Evolutionary conservation across 306 rosid species (phyloP), one percentile per base, ranked within the genome.

Genomic region (Trifolium fragiferum): DNA sequence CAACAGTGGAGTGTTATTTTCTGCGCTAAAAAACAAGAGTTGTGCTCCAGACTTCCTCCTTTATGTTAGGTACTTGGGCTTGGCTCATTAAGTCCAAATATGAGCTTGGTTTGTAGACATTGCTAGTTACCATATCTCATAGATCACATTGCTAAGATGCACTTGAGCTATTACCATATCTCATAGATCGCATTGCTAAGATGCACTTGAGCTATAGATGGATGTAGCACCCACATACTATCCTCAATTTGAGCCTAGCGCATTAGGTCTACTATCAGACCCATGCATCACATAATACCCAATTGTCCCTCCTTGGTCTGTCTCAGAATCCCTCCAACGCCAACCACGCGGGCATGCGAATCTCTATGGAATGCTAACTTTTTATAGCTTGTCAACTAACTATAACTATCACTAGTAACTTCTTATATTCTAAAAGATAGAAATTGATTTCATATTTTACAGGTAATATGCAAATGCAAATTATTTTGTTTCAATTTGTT

Each of bases 401-500:
- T 58, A 27, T 27, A 27, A 59, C 37, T 27, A 23, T 59, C 40
- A 27, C 19, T 27, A 59, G 11, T 59, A 59, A 25, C 66, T 60
- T 60, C 66, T 60, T 32, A 60, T 60, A 32, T 30, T n/a, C n/a
- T n/a, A n/a, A n/a, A n/a, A n/a, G n/a, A n/a, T n/a, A n/a, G n/a
- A n/a, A n/a, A n/a, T n/a, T n/a, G n/a, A n/a, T n/a, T n/a, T n/a
- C n/a, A n/a, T n/a, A n/a, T n/a, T n/a, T n/a, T n/a, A n/a, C n/a
- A n/a, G 66, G 70, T 61, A 25, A 64, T 27, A 41, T 33, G 43
- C 57, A 25, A 69, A 63, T 19, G 63, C 63, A 37, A 59, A 70
- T 33, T 5, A 69, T 54, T 70, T 21, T 27, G 58, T 16, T 27
- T 57, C 71, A 61, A 66, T 60, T 60, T 80, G 35, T 50, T 67